Conservation (phyloP, 345 rosid species). For the Alliaria petiolata region DNA sequence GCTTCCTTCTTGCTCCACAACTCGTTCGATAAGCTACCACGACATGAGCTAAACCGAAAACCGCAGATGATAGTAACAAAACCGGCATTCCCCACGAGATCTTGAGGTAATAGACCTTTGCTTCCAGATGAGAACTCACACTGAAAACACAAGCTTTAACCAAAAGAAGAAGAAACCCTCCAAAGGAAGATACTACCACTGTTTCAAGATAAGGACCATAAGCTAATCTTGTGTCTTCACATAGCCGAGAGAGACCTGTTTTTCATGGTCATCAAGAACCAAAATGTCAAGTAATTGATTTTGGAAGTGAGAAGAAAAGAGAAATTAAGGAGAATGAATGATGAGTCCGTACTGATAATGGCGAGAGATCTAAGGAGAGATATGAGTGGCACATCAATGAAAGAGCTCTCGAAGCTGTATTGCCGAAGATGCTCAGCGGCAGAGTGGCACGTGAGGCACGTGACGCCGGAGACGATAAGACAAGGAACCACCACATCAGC, state of each 20-base stretch:
- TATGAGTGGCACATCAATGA: constrained; percentile 75
- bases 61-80: constrained; percentile 69
- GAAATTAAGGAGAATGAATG: not conserved
- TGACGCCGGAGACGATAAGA: constrained; percentile 60
- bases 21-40: constrained; percentile 81
- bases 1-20: constrained; percentile 81
- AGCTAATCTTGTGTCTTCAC: constrained; percentile 67
- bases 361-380: constrained; percentile 75
- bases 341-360: constrained; percentile 48
- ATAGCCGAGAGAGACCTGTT: constrained; percentile 72
- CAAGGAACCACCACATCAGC: constrained; percentile 64
- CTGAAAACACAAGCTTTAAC: constrained; percentile 74
- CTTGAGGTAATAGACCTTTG: constrained; percentile 60
- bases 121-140: constrained; percentile 53
- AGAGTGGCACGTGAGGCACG: constrained; percentile 66
- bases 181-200: constrained; percentile 60
- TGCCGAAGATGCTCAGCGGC: constrained; percentile 49
- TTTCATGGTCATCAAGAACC: not conserved
- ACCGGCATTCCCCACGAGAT: constrained; percentile 90
- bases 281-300: not conserved
- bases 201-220: constrained; percentile 82
- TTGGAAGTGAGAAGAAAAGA: not conserved
- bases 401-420: constrained; percentile 70
- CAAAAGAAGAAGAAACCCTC: constrained; percentile 63
- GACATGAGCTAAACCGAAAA: constrained; percentile 76